Evolutionary conservation across 2,329 filamentous ascomycete species (phyloP).

Genomic region (Chaetothyriales sp.): DNA sequence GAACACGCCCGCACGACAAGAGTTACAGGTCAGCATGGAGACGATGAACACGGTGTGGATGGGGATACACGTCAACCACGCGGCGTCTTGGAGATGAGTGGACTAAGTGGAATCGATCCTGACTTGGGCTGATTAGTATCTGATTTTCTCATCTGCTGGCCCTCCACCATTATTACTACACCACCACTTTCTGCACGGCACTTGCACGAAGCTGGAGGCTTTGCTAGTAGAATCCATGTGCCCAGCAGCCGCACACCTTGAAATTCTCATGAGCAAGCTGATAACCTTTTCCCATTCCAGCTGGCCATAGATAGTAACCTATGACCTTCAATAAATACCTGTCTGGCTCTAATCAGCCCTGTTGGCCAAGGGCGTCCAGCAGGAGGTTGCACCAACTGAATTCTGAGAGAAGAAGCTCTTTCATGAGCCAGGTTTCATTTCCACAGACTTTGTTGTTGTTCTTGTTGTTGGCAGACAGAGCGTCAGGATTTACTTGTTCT

Average conservation of each 20-base stretch:
- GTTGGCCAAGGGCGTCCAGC: too few species aligned
- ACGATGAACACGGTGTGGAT: background rate
- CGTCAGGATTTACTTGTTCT: too few species aligned
- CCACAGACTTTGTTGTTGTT: too few species aligned
- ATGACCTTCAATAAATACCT: too few species aligned
- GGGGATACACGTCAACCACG: conserved; percentile 1
- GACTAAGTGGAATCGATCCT: conserved; percentile 7
- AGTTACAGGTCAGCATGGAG: background rate
- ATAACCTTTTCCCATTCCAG: too few species aligned
- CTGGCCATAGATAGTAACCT: too few species aligned
- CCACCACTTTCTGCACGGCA: background rate
- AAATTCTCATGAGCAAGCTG: too few species aligned
- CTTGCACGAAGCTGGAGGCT: background rate
- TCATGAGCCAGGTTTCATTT: too few species aligned
- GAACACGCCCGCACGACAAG: conserved; percentile 2
- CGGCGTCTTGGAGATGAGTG: conserved; percentile 11
- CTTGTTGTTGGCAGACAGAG: too few species aligned
- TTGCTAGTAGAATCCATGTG: background rate
- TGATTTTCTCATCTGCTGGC: background rate
- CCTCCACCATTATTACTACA: background rate
- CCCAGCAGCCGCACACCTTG: background rate
- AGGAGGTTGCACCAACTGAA: too few species aligned
- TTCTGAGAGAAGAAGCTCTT: too few species aligned
- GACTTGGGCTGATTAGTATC: background rate
- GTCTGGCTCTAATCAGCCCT: too few species aligned